A percentile compares a stretch with the other conserved stretches of the same genome.
These are phyloP conservation scores for Cajanus cajan DNA, from an alignment of 306 rosid genomes.

Conservation along the genomic window DNA sequence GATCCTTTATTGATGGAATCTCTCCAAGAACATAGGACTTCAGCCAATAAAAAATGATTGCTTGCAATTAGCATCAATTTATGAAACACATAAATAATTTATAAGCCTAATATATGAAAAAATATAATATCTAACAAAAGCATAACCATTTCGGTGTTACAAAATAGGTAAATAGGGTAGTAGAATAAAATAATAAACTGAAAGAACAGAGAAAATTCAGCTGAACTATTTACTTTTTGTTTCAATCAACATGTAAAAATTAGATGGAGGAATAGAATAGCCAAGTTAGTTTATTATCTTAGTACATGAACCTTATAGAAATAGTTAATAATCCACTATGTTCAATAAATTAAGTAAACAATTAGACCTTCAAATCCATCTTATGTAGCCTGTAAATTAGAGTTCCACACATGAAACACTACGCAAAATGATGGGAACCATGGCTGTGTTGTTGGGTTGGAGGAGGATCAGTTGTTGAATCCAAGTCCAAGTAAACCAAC, in stretches of 20 bases:
- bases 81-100: background rate
- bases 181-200: slow-evolving; percentile 7
- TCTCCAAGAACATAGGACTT: slow-evolving; percentile 98
- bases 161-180: background rate
- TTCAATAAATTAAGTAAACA: background rate
- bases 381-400: background rate
- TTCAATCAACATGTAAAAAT: background rate
- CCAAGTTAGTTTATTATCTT: background rate
- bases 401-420: slow-evolving; percentile 9
- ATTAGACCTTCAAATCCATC: slow-evolving; percentile 4
- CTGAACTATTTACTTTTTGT: background rate
- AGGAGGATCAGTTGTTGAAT: background rate
- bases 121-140: background rate
- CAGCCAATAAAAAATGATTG: slow-evolving; percentile 40
- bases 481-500: background rate
- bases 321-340: background rate
- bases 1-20: slow-evolving; percentile 84
- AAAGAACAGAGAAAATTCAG: background rate
- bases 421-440: background rate
- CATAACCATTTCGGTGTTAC: background rate
- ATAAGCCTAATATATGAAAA: background rate
- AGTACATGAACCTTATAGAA: background rate
- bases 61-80: slow-evolving; percentile 32
- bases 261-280: background rate
- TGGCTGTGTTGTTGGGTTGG: background rate